phyloP scores from a whole-genome alignment of 495 filamentous ascomycete genomes.

The Chaetomidium leptoderma region DNA sequence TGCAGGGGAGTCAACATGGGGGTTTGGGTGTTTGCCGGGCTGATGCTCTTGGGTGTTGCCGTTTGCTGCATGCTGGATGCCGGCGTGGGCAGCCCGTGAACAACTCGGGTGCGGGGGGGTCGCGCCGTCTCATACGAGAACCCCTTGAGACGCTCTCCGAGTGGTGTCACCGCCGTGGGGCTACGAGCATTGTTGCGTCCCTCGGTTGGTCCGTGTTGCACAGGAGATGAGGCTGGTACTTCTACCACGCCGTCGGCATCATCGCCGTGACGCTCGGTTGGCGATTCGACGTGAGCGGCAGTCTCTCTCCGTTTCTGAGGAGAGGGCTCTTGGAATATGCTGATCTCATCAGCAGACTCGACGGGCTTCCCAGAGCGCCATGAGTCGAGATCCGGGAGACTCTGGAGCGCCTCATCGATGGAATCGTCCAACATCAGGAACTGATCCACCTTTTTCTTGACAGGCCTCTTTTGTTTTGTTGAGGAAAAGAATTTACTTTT shows the following conservation, averaged over 20 bases:
- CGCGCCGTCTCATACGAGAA: constrained; percentile 27
- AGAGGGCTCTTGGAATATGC: constrained; percentile 29
- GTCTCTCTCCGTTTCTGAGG: neutral
- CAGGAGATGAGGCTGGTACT: constrained; percentile 29
- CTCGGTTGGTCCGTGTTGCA: neutral
- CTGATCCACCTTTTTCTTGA: constrained; percentile 17
- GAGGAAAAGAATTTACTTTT: constrained; percentile 44
- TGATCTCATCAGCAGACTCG: constrained; percentile 19
- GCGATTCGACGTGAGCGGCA: neutral
- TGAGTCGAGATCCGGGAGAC: constrained; percentile 37
- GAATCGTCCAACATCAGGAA: constrained; percentile 47
- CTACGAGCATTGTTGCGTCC: neutral
- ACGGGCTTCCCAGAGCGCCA: constrained; percentile 3
- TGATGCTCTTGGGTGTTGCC: constrained; percentile 25
- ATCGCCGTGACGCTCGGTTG: neutral
- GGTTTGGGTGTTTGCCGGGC: constrained; percentile 22
- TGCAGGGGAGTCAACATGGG: constrained; percentile 42
- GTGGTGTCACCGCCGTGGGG: constrained; percentile 16
- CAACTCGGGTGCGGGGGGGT: constrained; percentile 22
- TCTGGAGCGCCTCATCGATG: constrained; percentile 42
- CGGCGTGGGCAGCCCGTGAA: constrained; percentile 33
- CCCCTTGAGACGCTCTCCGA: constrained; percentile 15
- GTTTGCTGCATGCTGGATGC: constrained; percentile 30
- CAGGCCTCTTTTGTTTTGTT: constrained; percentile 17
- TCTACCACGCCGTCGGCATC: constrained; percentile 23